These are phyloP conservation scores for Apiotrichum laibachii DNA, from an alignment of 1,284 basidiomycete genomes.

Conservation along the genomic window DNA sequence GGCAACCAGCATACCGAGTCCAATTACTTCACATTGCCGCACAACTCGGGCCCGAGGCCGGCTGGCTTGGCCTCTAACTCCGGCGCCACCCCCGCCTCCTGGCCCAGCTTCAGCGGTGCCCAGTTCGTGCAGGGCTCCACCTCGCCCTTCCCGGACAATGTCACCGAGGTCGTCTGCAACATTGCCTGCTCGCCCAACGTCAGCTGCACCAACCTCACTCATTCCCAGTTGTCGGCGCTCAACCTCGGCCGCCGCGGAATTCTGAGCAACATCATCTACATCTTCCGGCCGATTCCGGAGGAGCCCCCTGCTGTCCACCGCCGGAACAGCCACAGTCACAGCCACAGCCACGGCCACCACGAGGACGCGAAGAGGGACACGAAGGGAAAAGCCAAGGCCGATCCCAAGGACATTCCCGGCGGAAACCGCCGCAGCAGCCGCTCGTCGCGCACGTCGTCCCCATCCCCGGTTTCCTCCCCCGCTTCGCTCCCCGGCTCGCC, in stretches of 20 bases:
- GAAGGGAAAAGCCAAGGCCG: background rate
- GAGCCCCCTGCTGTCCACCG: no score
- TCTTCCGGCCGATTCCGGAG: background rate
- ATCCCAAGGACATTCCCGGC: background rate
- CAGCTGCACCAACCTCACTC: slow-evolving; percentile 1
- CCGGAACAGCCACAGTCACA: background rate
- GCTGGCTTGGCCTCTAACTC: background rate
- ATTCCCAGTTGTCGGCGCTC: background rate
- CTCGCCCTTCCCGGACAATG: slow-evolving; percentile 2
- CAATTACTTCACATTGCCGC: background rate
- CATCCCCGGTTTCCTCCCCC: background rate
- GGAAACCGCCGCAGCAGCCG: background rate
- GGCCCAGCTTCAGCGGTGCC: background rate
- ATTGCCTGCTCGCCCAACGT: slow-evolving; percentile 2
- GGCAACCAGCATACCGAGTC: no score
- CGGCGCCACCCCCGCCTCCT: background rate
- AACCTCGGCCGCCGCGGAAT: slow-evolving; percentile 1
- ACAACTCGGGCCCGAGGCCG: background rate
- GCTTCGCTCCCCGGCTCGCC: background rate
- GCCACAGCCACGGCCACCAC: background rate
- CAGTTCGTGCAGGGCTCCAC: background rate
- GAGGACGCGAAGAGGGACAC: background rate
- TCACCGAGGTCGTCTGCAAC: slow-evolving; percentile 6
- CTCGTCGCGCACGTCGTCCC: background rate
- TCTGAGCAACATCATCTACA: slow-evolving; percentile 7